phyloP scores from a whole-genome alignment of 176 grass and related monocot genomes.

The Cenchrus fungigraminus region DNA sequence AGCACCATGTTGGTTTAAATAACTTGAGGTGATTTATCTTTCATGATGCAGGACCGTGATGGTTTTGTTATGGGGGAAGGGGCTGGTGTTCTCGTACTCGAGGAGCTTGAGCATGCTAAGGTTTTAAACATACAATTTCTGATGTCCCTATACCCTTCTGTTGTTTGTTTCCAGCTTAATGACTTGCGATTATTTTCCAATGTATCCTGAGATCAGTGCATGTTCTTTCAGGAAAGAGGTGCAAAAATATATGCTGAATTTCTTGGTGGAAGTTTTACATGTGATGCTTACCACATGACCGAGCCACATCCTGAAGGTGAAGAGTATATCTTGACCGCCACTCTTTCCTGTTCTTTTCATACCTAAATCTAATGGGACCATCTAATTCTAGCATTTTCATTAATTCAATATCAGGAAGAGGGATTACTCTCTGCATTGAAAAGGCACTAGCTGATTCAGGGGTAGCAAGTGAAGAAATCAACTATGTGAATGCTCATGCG shows the following conservation, averaged over 20 bases:
- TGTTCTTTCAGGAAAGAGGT: slow-evolving; percentile 77
- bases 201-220: slow-evolving; percentile 23
- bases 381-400: slow-evolving; percentile 27
- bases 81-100: slow-evolving; percentile 88
- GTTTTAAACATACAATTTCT: slow-evolving; percentile 41
- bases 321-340: slow-evolving; percentile 2
- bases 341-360: neutral
- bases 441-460: slow-evolving; percentile 89
- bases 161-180: slow-evolving; percentile 11
- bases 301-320: slow-evolving; percentile 99
- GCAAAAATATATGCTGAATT: slow-evolving; percentile 96
- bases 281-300: slow-evolving; percentile 99
- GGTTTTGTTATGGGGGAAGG: slow-evolving; percentile 99
- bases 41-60: slow-evolving; percentile 69
- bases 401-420: slow-evolving; percentile 67
- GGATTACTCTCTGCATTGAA: slow-evolving; percentile 94
- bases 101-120: slow-evolving; percentile 99
- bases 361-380: slow-evolving; percentile 30
- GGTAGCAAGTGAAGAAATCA: slow-evolving; percentile 80
- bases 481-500: slow-evolving; percentile 99
- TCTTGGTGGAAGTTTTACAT: slow-evolving; percentile 98
- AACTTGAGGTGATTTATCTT: slow-evolving; percentile 31
- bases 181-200: slow-evolving; percentile 3
- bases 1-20: slow-evolving; percentile 11
- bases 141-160: slow-evolving; percentile 7